Evolutionary conservation across 2,329 filamentous ascomycete species (phyloP), one percentile per base, ranked within the genome.

Genomic region (Fusarium equiseti): DNA sequence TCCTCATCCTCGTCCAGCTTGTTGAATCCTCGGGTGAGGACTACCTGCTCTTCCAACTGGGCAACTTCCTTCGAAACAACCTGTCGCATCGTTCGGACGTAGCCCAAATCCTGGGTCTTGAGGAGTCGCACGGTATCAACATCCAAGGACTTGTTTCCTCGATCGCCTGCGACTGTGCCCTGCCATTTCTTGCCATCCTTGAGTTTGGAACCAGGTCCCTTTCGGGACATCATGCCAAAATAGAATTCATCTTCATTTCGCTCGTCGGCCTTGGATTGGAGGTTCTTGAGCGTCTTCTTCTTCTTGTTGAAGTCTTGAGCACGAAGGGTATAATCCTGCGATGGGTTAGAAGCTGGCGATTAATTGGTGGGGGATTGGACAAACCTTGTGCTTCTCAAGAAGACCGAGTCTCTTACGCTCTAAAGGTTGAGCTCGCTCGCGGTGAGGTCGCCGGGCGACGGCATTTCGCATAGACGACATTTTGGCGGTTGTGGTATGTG

Each of bases 351-450:
- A 53, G 63, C 46, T 57, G 60, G 20, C 49, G 8, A 3, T 18
- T 18, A 51, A 43, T 31, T 49, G 26, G 67, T 50, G 63, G 59
- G 59, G 50, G 48, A 44, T 45, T 12, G 16, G 22, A 69, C 78
- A 44, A 77, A 91, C 91, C 84, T 98, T 98, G 87, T 96, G 92
- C 84, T 99, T 98, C 81, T 98, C 96, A 67, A 98, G 90, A 24
- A 98, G 88, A 71, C 96, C 96, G 82, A 94, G 94, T 84, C 93
- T 93, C 72, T 91, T 85, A 56, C 96, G 93, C 78, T 95, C 92
- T 70, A 89, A 82, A 43, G 95, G 92, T 81, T 98, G 96, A 38
- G 93, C 92, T 75, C 96, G 91, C 86, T 98, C 96, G 75, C 91
- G 89, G 82, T 98, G 95, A 73, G 94, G 91, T 77, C 94, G 93